These are phyloP conservation scores for Saccharomyces cerevisiae DNA, from an alignment of 805 yeast genomes.

Conservation along the genomic window DNA sequence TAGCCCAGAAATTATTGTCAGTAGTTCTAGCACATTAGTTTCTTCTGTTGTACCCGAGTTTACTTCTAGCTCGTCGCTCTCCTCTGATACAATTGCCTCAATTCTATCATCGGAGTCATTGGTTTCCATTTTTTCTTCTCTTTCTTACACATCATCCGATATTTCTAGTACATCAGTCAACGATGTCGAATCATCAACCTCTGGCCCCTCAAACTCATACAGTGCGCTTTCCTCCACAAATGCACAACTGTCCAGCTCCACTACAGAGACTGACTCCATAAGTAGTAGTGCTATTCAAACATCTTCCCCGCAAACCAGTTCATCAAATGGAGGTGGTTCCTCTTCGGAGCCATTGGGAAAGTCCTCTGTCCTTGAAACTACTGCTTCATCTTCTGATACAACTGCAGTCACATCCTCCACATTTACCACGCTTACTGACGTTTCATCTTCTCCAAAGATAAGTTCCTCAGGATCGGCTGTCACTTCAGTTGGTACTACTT, in stretches of 20 bases:
- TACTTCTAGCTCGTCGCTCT: background rate
- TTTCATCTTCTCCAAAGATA: background rate
- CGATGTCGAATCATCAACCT: background rate
- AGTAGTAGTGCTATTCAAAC: background rate
- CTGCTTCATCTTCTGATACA: background rate
- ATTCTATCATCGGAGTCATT: background rate
- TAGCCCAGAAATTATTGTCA: background rate
- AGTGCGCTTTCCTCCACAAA: background rate
- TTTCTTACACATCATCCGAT: background rate
- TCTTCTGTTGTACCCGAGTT: background rate
- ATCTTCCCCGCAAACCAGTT: background rate
- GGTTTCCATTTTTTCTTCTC: background rate
- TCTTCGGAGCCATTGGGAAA: background rate
- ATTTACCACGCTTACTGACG: background rate
- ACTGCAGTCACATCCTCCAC: background rate
- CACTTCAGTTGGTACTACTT: background rate
- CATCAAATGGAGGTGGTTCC: background rate
- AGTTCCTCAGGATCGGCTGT: background rate
- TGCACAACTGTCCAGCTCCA: background rate
- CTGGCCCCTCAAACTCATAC: background rate
- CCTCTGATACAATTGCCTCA: background rate
- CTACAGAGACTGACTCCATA: background rate
- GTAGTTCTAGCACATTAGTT: background rate
- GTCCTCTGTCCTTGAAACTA: background rate
- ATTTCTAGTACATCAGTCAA: background rate